These are phyloP conservation scores for Zygosaccharomyces kombuchaensis DNA, from an alignment of 805 yeast species.

Conservation along the genomic window DNA sequence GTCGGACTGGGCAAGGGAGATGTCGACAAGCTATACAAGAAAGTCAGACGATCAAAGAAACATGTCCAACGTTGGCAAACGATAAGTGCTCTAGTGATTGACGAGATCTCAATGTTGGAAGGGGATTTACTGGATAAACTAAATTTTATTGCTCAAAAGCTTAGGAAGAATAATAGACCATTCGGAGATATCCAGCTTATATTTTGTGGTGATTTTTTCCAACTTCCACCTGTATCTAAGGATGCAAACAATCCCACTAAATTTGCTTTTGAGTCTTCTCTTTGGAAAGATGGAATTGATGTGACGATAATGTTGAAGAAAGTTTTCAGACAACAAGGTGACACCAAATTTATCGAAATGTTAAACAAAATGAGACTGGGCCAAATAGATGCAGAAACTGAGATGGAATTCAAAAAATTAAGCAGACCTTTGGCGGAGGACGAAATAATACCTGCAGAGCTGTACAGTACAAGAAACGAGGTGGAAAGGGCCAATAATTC, in stretches of 20 bases:
- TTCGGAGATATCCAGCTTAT: slow-evolving; percentile 80
- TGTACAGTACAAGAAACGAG: slow-evolving; percentile 68
- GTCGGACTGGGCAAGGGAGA: slow-evolving; percentile 66
- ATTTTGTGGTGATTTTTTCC: slow-evolving; percentile 78
- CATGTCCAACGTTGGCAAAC: slow-evolving; percentile 51
- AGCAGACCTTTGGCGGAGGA: slow-evolving; percentile 50
- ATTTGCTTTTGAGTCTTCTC: slow-evolving; percentile 62
- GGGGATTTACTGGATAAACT: slow-evolving; percentile 62
- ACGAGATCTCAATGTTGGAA: slow-evolving; percentile 79
- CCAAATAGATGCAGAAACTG: slow-evolving; percentile 44
- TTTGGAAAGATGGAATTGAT: slow-evolving; percentile 59
- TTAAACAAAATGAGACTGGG: slow-evolving; percentile 72
- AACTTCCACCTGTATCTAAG: slow-evolving; percentile 59
- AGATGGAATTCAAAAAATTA: slow-evolving; percentile 47
- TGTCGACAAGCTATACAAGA: slow-evolving; percentile 43
- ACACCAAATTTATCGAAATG: slow-evolving; percentile 64
- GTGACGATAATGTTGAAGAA: slow-evolving; percentile 55
- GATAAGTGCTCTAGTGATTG: slow-evolving; percentile 60
- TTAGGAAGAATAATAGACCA: slow-evolving; percentile 47
- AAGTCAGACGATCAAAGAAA: slow-evolving; percentile 49
- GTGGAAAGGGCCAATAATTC: slow-evolving; percentile 61
- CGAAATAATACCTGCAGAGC: slow-evolving; percentile 67
- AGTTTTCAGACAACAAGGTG: slow-evolving; percentile 76
- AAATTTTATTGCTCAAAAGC: slow-evolving; percentile 51
- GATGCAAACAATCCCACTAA: slow-evolving; percentile 30